Conservation (phyloP, 129 eudicot genomes). For the Glebionis coronaria region DNA sequence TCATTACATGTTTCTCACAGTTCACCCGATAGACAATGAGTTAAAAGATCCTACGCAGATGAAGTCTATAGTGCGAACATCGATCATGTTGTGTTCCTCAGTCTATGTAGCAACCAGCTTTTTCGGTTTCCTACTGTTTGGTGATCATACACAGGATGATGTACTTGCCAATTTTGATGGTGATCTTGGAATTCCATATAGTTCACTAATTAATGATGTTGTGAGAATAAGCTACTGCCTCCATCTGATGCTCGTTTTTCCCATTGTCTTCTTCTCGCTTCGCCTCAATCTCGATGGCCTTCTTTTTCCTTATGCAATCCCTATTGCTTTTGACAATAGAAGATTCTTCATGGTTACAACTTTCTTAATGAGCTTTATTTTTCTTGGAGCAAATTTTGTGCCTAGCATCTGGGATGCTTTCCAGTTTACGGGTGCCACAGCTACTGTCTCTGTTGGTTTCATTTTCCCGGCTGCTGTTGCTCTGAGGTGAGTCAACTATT, state of each 20-base stretch:
- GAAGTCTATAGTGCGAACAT: slow-evolving; percentile 75
- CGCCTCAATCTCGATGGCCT: slow-evolving; percentile 84
- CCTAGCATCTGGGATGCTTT: slow-evolving; percentile 98
- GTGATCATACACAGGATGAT: slow-evolving; percentile 75
- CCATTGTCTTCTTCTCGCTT: slow-evolving; percentile 79
- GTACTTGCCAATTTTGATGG: slow-evolving; percentile 92
- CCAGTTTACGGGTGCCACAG: slow-evolving; percentile 95
- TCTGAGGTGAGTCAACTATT: slow-evolving; percentile 58
- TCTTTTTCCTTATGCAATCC: slow-evolving; percentile 66
- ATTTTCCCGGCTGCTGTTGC: slow-evolving; percentile 88
- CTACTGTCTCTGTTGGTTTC: slow-evolving; percentile 65
- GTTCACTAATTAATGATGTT: slow-evolving; percentile 65
- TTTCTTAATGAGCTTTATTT: slow-evolving; percentile 60
- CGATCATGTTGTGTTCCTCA: slow-evolving; percentile 61
- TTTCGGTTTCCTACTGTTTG: slow-evolving; percentile 82
- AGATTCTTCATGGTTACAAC: slow-evolving; percentile 63
- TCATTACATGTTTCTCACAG: slow-evolving; percentile 37
- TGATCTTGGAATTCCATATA: slow-evolving; percentile 73
- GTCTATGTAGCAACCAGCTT: slow-evolving; percentile 82
- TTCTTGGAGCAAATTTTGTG: slow-evolving; percentile 80
- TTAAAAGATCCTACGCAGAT: slow-evolving; percentile 69
- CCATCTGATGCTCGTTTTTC: slow-evolving; percentile 92
- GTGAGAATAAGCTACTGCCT: slow-evolving; percentile 84
- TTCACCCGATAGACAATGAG: slow-evolving; percentile 92
- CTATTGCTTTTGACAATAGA: slow-evolving; percentile 57